Base-by-base conservation (phyloP, 2,329 filamentous ascomycete genomes). In the Scytalidium sp. region DNA sequence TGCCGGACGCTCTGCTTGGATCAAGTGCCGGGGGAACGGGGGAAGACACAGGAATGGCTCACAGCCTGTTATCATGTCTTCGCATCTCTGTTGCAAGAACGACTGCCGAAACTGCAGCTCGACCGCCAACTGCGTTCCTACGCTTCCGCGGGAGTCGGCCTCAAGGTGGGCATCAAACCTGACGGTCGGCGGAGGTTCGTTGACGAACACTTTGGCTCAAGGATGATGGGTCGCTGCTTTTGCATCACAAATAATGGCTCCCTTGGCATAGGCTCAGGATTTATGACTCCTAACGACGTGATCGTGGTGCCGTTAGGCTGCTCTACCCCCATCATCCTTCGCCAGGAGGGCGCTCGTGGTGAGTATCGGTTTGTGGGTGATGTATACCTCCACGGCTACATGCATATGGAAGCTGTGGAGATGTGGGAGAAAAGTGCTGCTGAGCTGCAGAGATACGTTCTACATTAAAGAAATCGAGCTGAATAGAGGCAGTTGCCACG, bases 261-360 rank as follows among this genome's bases (percentile, higher is more conserved):
- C 10, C 49, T 70, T 46, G 65, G 66, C 1, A 55, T 71, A 47
- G 67, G 68, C 0, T 61, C 66, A 0, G 65, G 64, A 0, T 64
- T 62, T 39, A 63, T 69, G 60, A 46, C 43, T 2, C 19, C 41
- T 3, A 59, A 53, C 2, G 68, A 70, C 44, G 41, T 66, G 0
- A 53, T 70, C 5, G 59, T 64, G 7, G 63, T 71, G 2, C 67
- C 68, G 0, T 51, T 68, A 1, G 69, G 68, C 1, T 71, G 67
- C 47, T 53, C 46, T 2, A 71, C 68, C 1, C 66, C 66, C 1
- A 54, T 69, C 10, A 39, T 69, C 2, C 53, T 69, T 7, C 57
- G 67, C 1, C 55, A 48, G 0, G 59, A 64, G 11, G 63, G 59
- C 10, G 47, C 51, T 3, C n/a, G n/a, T n/a, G n/a, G n/a, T n/a